Evolutionary conservation across 1,139 yeast species (phyloP), one percentile per base, ranked within the genome.

Genomic region (Spencermartinsiella ligniputridi): DNA sequence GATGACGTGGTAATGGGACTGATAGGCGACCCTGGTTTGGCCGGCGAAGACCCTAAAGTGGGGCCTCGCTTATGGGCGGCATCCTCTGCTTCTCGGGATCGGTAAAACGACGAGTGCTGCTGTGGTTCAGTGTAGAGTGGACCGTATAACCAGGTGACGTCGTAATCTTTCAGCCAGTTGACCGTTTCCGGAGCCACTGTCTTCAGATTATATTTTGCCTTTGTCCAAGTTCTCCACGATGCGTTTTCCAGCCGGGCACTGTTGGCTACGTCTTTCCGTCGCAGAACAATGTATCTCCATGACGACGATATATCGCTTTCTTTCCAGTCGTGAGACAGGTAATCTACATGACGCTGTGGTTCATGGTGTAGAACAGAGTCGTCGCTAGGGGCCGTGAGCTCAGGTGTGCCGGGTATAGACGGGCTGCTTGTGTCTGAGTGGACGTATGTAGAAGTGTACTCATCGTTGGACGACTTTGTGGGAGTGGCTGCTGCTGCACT

Each of bases 311-410:
- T 87, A 63, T 92, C 98, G 3, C 81, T 71, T 53, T 90, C 97
- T 57, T 88, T 88, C 98, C 98, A 92, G 61, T 92, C 78, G 62
- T 92, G 96, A 3, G 96, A 86, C 37, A 92, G 73, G 64, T 92
- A 92, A 68, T 92, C 98, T 13, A 92, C 98, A 60, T 90, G 97
- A 42, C 83, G 76, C 39, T 84, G 78, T 3, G 97, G 97, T 58
- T 86, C 95, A 52, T 78, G 78, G 43, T 77, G 77, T 32, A 90
- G 74, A 56, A 85, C 95, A 22, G 81, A 78, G 66, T 92, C 98
- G 65, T 92, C 98, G 57, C 85, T 57, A 20, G 66, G 63, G 41
- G 62, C 68, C 9, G 67, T 64, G 3, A 68, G 59, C 25, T 64
- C 70, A 1, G 75, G 70, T 16, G 61, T 50, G 12, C 60, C 57